phyloP scores from a whole-genome alignment of 345 rosid genomes.

The Rhodamnia rubescens region DNA sequence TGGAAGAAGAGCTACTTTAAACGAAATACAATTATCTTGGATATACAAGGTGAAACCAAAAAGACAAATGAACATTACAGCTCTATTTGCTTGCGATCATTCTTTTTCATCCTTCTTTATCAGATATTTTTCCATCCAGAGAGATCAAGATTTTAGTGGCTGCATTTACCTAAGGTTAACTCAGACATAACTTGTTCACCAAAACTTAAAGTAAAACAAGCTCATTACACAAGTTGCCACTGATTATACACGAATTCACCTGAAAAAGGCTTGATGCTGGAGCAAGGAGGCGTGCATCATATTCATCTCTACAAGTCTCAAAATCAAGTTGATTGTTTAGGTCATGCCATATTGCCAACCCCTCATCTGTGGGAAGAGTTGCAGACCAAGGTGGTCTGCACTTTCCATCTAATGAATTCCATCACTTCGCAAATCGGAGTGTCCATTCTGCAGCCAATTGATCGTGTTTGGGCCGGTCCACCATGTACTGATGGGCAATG shows the following conservation, averaged over 20 bases:
- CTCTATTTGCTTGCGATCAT: not conserved
- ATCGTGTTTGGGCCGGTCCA: conserved; percentile 71
- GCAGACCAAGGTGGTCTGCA: not conserved
- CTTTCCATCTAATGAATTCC: not conserved
- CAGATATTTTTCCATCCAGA: not conserved
- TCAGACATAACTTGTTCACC: not conserved
- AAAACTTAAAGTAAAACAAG: not conserved
- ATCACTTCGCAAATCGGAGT: conserved; percentile 66
- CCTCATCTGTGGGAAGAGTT: not conserved
- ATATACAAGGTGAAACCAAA: not conserved
- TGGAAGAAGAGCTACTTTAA: not conserved
- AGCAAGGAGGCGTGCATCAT: not conserved
- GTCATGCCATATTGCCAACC: not conserved
- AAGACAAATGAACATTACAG: not conserved
- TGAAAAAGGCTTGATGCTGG: not conserved
- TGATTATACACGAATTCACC: not conserved
- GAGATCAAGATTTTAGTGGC: not conserved
- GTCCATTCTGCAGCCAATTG: conserved; percentile 87
- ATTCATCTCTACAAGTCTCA: not conserved
- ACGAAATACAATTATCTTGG: not conserved
- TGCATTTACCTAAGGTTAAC: not conserved
- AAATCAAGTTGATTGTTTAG: not conserved
- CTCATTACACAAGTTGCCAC: not conserved
- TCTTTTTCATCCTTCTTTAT: not conserved
- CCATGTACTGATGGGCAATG: conserved; percentile 59